A percentile compares a stretch with the other conserved stretches of the same genome.
Conservation (phyloP, 2,329 filamentous ascomycete species). For the Fusarium redolens region DNA sequence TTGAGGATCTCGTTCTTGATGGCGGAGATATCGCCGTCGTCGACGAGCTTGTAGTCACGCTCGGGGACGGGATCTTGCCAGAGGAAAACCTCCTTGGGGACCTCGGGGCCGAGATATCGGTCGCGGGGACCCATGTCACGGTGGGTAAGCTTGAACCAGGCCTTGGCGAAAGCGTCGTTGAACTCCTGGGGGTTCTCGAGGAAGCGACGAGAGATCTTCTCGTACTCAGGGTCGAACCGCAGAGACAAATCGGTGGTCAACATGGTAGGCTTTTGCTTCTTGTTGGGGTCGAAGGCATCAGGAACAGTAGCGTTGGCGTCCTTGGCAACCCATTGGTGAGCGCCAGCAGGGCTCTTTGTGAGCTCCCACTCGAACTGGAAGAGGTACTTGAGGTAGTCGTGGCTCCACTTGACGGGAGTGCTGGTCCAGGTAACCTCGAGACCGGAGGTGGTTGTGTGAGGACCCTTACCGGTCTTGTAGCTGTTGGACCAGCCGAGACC, state of each 20-base stretch:
- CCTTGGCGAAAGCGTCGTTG: conserved; percentile 75
- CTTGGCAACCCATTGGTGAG: conserved; percentile 82
- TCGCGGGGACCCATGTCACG: conserved; percentile 80
- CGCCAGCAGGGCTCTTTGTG: conserved; percentile 79
- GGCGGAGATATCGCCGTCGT: conserved; percentile 68
- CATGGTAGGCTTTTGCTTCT: conserved; percentile 35
- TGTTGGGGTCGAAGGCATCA: conserved; percentile 53
- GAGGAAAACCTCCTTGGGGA: conserved; percentile 74
- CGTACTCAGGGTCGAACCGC: conserved; percentile 78
- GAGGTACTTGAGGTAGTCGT: conserved; percentile 79
- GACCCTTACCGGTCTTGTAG: conserved; percentile 73
- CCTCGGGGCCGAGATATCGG: conserved; percentile 80
- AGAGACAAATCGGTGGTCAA: conserved; percentile 63
- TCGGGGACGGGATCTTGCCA: conserved; percentile 81
- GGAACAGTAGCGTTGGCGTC: conserved; percentile 21
- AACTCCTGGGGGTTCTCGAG: conserved; percentile 76
- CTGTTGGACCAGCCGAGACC: conserved; percentile 79
- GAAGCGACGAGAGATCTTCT: conserved; percentile 81
- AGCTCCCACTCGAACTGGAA: conserved; percentile 85
- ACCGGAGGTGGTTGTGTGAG: conserved; percentile 78
- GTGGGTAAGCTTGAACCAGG: conserved; percentile 87
- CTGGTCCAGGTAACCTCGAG: conserved; percentile 84
- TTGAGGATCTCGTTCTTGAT: conserved; percentile 77
- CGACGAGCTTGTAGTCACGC: conserved; percentile 67
- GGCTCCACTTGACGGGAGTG: conserved; percentile 74